Conservation (phyloP, 2,329 filamentous ascomycete species). For the Xenosphaeropsis pyriputrescens region DNA sequence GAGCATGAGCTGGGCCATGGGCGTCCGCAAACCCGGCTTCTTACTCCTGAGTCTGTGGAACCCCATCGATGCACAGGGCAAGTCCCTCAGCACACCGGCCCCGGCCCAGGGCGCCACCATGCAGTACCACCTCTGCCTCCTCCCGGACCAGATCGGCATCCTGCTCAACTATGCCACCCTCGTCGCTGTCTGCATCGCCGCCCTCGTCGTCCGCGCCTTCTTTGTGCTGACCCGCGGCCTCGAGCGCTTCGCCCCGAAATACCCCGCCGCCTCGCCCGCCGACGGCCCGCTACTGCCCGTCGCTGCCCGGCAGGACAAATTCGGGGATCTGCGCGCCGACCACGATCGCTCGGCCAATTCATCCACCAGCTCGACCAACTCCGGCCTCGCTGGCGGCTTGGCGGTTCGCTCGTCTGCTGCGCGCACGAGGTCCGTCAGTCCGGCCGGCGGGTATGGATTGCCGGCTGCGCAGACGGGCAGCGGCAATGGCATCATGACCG, state of each 20-base stretch:
- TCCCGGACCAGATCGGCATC: slow-evolving; percentile 76
- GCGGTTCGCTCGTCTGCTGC: slow-evolving; percentile 11
- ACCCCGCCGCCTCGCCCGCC: background rate
- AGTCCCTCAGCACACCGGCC: slow-evolving; percentile 8
- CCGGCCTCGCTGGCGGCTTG: slow-evolving; percentile 6
- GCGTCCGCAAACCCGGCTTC: slow-evolving; percentile 76
- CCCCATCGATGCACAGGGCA: slow-evolving; percentile 51
- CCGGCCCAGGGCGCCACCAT: slow-evolving; percentile 42
- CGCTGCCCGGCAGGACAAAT: slow-evolving; percentile 8
- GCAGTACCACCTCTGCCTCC: slow-evolving; percentile 78
- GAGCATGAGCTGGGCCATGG: slow-evolving; percentile 92
- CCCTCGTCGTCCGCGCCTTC: slow-evolving; percentile 37
- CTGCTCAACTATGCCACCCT: slow-evolving; percentile 67
- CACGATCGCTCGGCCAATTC: slow-evolving; percentile 10
- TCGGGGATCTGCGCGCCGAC: background rate
- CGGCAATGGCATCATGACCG: slow-evolving; percentile 6
- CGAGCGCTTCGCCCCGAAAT: slow-evolving; percentile 8
- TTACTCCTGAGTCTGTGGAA: slow-evolving; percentile 86
- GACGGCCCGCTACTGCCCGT: slow-evolving; percentile 9
- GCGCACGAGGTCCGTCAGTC: slow-evolving; percentile 12
- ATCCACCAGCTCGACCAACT: slow-evolving; percentile 14
- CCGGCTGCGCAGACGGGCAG: slow-evolving; percentile 9
- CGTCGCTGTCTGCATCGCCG: slow-evolving; percentile 33
- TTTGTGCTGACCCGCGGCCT: slow-evolving; percentile 40
- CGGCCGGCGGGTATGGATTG: slow-evolving; percentile 13